phyloP scores from a whole-genome alignment of 2,329 filamentous ascomycete genomes.

The Fusarium robinianum region DNA sequence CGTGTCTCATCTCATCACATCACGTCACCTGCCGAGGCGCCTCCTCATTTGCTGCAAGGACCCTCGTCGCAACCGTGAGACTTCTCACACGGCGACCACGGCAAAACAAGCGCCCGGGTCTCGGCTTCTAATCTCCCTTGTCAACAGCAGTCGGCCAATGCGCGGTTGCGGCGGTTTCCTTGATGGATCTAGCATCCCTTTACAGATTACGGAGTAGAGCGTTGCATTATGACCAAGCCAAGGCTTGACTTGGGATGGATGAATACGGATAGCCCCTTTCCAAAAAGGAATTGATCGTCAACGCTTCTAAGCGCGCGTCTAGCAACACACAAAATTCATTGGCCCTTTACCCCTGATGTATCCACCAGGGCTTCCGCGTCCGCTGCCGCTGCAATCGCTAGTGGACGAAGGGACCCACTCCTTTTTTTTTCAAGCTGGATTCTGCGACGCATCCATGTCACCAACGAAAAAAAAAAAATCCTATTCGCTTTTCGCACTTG shows the following conservation, averaged over 20 bases:
- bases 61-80: constrained; percentile 17
- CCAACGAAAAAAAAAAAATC: constrained; percentile 35
- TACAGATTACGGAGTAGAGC: no score
- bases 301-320: constrained; percentile 39
- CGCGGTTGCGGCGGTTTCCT: neutral
- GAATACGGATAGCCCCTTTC: no score
- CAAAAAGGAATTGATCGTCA: no score
- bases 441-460: constrained; percentile 35
- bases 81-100: constrained; percentile 16
- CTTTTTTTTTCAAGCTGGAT: constrained; percentile 3
- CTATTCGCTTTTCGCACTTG: constrained; percentile 19
- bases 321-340: constrained; percentile 13
- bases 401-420: constrained; percentile 14
- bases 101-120: constrained; percentile 21
- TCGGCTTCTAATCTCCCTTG: constrained; percentile 4
- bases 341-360: no score
- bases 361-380: constrained; percentile 5
- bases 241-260: constrained; percentile 5
- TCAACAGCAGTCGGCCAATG: neutral
- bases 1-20: constrained; percentile 17
- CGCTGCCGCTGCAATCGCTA: constrained; percentile 14
- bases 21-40: constrained; percentile 5
- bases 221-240: no score
- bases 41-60: constrained; percentile 22
- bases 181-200: no score